Evolutionary conservation across 169 alveolate species (phyloP).

Genomic region (Plasmodium knowlesi): DNA sequence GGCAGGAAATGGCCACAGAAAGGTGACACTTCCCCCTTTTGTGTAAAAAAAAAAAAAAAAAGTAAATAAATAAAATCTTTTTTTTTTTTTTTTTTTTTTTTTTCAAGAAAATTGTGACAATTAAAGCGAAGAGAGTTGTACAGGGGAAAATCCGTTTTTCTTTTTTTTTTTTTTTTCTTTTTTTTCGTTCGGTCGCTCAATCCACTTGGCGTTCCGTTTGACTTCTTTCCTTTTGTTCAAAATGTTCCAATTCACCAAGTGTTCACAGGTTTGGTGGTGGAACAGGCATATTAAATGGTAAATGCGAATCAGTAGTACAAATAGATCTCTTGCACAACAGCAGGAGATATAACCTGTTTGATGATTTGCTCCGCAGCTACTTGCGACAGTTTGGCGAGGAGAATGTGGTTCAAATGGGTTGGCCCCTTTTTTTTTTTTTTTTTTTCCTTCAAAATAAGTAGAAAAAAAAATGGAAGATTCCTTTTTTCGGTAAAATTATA

Average conservation of each 20-base stretch:
- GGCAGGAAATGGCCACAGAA: not conserved
- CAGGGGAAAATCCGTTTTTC: not conserved
- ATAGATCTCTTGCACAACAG: not conserved
- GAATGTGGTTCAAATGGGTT: not conserved
- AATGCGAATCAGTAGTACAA: not conserved
- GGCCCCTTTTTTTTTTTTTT: not conserved
- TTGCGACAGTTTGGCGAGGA: not conserved
- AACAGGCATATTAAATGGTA: not conserved
- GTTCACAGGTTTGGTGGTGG: not conserved
- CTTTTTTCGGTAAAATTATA: not conserved
- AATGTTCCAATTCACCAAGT: not conserved
- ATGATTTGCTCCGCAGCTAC: not conserved
- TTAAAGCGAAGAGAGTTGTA: conserved; percentile 5
- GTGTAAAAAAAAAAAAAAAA: not conserved
- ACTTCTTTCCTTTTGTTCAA: not conserved
- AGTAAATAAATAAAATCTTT: not conserved
- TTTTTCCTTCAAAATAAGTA: not conserved
- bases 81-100: not conserved
- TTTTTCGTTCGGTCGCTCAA: not conserved
- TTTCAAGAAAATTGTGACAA: not conserved
- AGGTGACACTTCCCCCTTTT: not conserved
- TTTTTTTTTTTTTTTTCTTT: not conserved
- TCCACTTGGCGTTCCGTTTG: not conserved
- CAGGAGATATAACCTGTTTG: not conserved
- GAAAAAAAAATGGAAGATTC: not conserved